Evolutionary conservation across 192 early-diverging fungal genomes (phyloP).

Genomic region (Neocallimastix lanati): DNA sequence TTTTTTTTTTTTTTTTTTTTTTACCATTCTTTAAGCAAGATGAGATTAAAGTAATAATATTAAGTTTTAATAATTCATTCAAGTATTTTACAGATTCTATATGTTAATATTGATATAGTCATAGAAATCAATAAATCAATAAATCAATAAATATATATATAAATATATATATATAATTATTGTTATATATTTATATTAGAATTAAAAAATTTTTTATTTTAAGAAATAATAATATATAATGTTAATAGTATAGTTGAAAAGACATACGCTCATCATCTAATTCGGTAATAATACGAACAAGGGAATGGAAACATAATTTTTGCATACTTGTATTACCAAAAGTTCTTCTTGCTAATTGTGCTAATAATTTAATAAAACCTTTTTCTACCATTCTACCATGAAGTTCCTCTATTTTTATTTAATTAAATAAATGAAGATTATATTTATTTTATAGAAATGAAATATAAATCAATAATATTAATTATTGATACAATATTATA

Average conservation of each 20-base stretch:
- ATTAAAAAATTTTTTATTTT: too few species aligned
- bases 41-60: slow-evolving; percentile 46
- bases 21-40: slow-evolving; percentile 46
- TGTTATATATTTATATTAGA: too few species aligned
- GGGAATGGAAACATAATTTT: slow-evolving; percentile 54
- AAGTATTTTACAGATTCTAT: slow-evolving; percentile 18
- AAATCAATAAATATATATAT: too few species aligned
- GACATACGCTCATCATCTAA: background rate
- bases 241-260: too few species aligned
- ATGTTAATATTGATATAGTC: too few species aligned
- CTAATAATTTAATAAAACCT: slow-evolving; percentile 38
- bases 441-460: too few species aligned
- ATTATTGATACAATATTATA: too few species aligned
- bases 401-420: slow-evolving; percentile 27
- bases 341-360: slow-evolving; percentile 45
- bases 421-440: too few species aligned
- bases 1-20: background rate
- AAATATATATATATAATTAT: too few species aligned
- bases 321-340: slow-evolving; percentile 74
- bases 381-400: slow-evolving; percentile 25
- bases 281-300: slow-evolving; percentile 39
- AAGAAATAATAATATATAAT: too few species aligned
- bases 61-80: slow-evolving; percentile 29
- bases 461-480: too few species aligned
- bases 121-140: too few species aligned